phyloP scores from a whole-genome alignment of 805 yeast genomes.

The Yarrowia deformans region DNA sequence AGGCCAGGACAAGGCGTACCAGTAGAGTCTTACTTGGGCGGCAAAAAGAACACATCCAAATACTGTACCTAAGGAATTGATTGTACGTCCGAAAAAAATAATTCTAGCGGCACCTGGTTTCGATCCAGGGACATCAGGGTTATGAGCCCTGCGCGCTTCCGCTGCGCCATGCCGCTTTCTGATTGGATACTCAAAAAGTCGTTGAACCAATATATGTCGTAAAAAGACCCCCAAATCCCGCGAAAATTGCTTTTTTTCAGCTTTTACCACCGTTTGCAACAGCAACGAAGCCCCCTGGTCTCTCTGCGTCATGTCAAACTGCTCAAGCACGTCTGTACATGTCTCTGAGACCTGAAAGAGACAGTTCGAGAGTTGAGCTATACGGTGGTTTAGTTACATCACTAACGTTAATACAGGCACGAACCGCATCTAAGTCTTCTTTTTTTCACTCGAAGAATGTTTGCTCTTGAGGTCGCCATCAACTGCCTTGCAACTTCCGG shows the following conservation, averaged over 20 bases:
- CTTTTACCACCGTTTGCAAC: neutral
- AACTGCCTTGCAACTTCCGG: neutral
- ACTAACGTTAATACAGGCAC: neutral
- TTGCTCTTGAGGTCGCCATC: neutral
- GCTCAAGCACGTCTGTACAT: conserved; percentile 3
- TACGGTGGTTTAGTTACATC: neutral
- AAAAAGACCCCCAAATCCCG: neutral
- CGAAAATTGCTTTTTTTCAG: neutral
- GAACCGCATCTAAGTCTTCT: too few species aligned
- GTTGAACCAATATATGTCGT: neutral
- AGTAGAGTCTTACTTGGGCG: neutral
- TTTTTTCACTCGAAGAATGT: neutral
- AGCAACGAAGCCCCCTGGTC: neutral
- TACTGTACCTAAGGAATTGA: too few species aligned
- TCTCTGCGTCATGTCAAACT: neutral
- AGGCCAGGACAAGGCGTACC: neutral
- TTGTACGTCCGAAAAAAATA: neutral
- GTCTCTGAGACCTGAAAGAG: neutral
- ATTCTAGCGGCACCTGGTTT: conserved; percentile 81
- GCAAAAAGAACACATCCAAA: conserved; percentile 7
- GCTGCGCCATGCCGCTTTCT: conserved; percentile 55
- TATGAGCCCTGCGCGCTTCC: conserved; percentile 98
- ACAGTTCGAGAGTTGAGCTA: conserved; percentile 6
- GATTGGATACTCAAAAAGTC: conserved; percentile 1
- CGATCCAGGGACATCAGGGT: conserved; percentile 95